Evolutionary conservation across 2,329 filamentous ascomycete genomes (phyloP).

Genomic region (Kalaharituber pfeilii): DNA sequence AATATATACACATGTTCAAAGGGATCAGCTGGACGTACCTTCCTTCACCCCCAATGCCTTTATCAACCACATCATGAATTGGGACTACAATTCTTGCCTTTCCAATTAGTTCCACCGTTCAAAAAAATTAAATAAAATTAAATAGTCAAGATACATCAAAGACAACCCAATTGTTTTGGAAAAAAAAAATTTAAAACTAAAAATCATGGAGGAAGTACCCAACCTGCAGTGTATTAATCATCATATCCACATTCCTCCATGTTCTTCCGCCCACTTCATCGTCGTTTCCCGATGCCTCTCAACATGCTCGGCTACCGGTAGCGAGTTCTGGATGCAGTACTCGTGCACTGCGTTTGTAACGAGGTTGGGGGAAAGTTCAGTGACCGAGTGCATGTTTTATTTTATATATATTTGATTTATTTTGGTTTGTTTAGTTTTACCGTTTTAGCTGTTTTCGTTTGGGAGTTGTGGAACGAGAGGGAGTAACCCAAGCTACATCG

Average conservation of each 20-base stretch:
- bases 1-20: not conserved
- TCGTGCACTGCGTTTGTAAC: constrained; percentile 16
- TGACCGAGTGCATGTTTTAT: constrained; percentile 11
- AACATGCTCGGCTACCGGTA: constrained; percentile 14
- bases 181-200: too few species aligned
- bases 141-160: not conserved
- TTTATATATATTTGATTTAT: too few species aligned
- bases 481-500: too few species aligned
- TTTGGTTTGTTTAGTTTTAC: too few species aligned
- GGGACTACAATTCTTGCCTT: constrained; percentile 9
- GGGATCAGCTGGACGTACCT: not conserved
- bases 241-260: constrained; percentile 13
- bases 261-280: constrained; percentile 7
- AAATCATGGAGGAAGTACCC: not conserved
- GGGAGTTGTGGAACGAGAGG: too few species aligned
- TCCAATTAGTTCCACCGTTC: not conserved
- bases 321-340: constrained; percentile 18
- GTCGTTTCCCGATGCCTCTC: constrained; percentile 15
- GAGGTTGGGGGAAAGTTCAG: constrained; percentile 18
- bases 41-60: constrained; percentile 10
- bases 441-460: too few species aligned
- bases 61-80: constrained; percentile 19
- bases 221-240: constrained; percentile 19
- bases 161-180: not conserved
- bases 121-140: not conserved